Conservation (phyloP, 495 filamentous ascomycete genomes). For the Trichocladium uniseriatum region DNA sequence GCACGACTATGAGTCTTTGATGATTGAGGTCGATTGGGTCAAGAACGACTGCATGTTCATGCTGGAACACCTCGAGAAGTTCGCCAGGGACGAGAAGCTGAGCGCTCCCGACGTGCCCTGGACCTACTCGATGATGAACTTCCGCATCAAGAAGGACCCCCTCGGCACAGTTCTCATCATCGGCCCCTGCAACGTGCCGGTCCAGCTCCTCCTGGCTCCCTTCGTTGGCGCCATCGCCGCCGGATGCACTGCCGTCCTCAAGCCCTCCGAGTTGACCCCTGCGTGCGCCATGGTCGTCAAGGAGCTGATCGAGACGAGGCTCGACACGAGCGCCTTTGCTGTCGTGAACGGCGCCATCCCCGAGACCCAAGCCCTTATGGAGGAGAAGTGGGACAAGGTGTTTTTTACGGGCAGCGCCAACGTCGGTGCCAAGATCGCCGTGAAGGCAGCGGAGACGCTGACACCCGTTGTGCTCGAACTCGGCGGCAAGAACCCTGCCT, state of each 20-base stretch:
- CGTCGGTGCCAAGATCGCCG: slow-evolving; percentile 80
- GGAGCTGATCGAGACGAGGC: slow-evolving; percentile 58
- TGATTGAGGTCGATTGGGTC: slow-evolving; percentile 65
- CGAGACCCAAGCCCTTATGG: slow-evolving; percentile 72
- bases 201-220: slow-evolving; percentile 69
- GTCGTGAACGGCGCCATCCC: slow-evolving; percentile 72
- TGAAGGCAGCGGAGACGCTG: slow-evolving; percentile 83
- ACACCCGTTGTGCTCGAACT: slow-evolving; percentile 86
- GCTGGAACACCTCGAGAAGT: slow-evolving; percentile 65
- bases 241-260: slow-evolving; percentile 80
- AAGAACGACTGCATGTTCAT: slow-evolving; percentile 71
- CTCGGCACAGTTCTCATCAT: slow-evolving; percentile 77
- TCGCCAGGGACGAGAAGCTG: slow-evolving; percentile 71
- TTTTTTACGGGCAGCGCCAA: slow-evolving; percentile 78
- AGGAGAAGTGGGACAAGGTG: slow-evolving; percentile 94
- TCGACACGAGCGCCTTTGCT: slow-evolving; percentile 69
- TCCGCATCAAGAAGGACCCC: slow-evolving; percentile 81
- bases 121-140: slow-evolving; percentile 54
- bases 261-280: slow-evolving; percentile 78
- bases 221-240: slow-evolving; percentile 84
- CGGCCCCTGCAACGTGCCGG: slow-evolving; percentile 86
- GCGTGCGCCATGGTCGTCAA: slow-evolving; percentile 67
- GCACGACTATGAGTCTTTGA: slow-evolving; percentile 54
- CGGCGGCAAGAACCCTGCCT: slow-evolving; percentile 84
- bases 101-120: slow-evolving; percentile 52